Conservation (phyloP, 108 stramenopile species). For the Parmales sp. region DNA sequence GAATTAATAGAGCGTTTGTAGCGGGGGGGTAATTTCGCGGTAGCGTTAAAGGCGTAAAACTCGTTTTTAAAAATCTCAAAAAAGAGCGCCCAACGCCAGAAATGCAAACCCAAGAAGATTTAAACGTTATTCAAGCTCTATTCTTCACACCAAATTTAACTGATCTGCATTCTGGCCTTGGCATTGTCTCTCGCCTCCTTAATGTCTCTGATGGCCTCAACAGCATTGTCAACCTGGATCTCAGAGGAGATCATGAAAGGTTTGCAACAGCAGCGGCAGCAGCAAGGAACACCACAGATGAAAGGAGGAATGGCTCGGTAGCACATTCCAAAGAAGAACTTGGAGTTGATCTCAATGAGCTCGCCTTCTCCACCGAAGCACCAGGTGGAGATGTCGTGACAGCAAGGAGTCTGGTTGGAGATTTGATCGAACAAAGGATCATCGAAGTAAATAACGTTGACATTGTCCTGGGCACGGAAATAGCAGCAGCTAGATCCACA, state of each 20-base stretch:
- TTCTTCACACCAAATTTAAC: neutral
- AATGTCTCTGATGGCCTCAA: slow-evolving; percentile 34
- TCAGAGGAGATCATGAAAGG: slow-evolving; percentile 1
- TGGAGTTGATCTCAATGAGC: slow-evolving; percentile 35
- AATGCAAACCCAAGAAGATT: neutral
- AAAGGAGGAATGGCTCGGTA: slow-evolving; percentile 26
- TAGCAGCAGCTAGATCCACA: slow-evolving; percentile 29
- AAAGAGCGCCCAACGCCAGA: too few species aligned
- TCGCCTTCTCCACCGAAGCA: slow-evolving; percentile 43
- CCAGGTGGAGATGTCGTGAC: slow-evolving; percentile 33
- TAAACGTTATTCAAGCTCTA: neutral
- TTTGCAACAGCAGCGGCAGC: slow-evolving; percentile 10
- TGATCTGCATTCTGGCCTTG: slow-evolving; percentile 22
- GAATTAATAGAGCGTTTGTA: too few species aligned
- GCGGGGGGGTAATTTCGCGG: too few species aligned
- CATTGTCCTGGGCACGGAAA: slow-evolving; percentile 37
- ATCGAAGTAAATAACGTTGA: slow-evolving; percentile 46
- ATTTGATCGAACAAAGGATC: slow-evolving; percentile 38
- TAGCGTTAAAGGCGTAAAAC: too few species aligned
- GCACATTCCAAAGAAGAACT: slow-evolving; percentile 32
- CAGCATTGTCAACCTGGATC: slow-evolving; percentile 38
- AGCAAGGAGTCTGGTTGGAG: slow-evolving; percentile 39
- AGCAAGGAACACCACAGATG: slow-evolving; percentile 29
- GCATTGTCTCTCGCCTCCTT: slow-evolving; percentile 40
- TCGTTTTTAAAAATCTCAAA: too few species aligned